Evolutionary conservation across 1,284 basidiomycete genomes (phyloP).

Genomic region (Apiotrichum mycotoxinovorans): DNA sequence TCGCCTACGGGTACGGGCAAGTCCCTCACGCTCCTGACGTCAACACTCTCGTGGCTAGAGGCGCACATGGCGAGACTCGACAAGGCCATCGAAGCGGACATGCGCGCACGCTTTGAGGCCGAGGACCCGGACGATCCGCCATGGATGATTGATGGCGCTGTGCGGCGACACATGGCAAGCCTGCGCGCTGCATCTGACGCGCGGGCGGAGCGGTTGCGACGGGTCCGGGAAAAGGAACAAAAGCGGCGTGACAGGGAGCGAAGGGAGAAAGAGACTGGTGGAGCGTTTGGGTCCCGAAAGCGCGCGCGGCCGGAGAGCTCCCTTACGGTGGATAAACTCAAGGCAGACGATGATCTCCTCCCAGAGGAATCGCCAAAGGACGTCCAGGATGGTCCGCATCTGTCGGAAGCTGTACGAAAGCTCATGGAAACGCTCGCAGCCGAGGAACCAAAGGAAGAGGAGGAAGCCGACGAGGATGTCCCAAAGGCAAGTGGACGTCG

Average conservation of each 20-base stretch:
- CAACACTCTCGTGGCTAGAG: conserved; percentile 72
- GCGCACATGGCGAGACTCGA: conserved; percentile 46
- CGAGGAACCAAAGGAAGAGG: conserved; percentile 56
- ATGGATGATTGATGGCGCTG: conserved; percentile 76
- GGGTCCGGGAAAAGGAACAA: conserved; percentile 11
- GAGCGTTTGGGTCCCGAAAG: conserved; percentile 21
- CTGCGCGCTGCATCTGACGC: conserved; percentile 65
- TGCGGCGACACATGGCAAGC: conserved; percentile 61
- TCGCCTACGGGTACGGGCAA: conserved; percentile 89
- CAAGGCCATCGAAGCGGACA: conserved; percentile 23
- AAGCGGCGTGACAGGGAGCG: conserved; percentile 59
- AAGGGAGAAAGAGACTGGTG: conserved; percentile 43
- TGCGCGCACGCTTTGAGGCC: conserved; percentile 30
- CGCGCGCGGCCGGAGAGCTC: conserved; percentile 7
- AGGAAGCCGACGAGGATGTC: conserved; percentile 42
- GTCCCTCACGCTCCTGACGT: conserved; percentile 75
- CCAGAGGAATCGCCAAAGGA: conserved; percentile 57
- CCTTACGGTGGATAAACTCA: conserved; percentile 45
- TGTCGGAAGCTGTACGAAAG: conserved; percentile 32
- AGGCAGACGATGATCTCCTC: conserved; percentile 61
- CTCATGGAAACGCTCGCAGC: conserved; percentile 58
- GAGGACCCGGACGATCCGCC: conserved; percentile 57
- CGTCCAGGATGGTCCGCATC: background rate
- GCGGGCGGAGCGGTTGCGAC: conserved; percentile 58
- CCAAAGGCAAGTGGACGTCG: conserved; percentile 39